A percentile compares a stretch with the other conserved stretches of the same genome.
Conservation (phyloP, 83 land plant species). For the Picea mariana region DNA sequence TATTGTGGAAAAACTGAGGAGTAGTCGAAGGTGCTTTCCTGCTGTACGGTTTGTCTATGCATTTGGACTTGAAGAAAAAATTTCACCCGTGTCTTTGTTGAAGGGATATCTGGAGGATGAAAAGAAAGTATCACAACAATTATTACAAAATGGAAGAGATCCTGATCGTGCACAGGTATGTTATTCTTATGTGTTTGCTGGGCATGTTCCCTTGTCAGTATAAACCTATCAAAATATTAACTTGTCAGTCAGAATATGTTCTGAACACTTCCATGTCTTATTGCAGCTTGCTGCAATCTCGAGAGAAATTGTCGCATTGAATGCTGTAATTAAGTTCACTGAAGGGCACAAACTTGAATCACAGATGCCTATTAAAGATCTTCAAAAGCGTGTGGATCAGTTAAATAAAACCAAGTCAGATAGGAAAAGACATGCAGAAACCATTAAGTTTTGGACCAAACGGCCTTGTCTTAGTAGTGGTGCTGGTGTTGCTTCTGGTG, state of each 20-base stretch:
- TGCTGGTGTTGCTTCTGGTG: background rate
- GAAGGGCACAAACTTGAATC: constrained; percentile 50
- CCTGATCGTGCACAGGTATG: constrained; percentile 33
- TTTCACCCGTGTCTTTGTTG: constrained; percentile 73
- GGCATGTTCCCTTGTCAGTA: background rate
- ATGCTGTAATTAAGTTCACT: constrained; percentile 40
- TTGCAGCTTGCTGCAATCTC: constrained; percentile 44
- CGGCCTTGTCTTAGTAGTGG: background rate
- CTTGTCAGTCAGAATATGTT: background rate
- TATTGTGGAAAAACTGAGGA: constrained; percentile 64
- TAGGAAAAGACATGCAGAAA: too few relatives aligned
- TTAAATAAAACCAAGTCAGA: constrained; percentile 24
- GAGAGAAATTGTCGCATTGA: constrained; percentile 42
- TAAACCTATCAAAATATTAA: background rate
- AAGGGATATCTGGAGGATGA: constrained; percentile 56
- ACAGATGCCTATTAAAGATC: constrained; percentile 25
- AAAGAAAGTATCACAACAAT: constrained; percentile 16
- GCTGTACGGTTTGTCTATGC: constrained; percentile 84
- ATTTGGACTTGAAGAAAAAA: constrained; percentile 75
- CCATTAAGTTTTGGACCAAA: background rate
- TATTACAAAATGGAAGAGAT: constrained; percentile 23
- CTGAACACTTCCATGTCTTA: background rate
- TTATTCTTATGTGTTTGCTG: background rate
- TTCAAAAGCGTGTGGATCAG: constrained; percentile 35
- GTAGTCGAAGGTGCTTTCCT: constrained; percentile 82